Evolutionary conservation across 176 grass and related monocot genomes (phyloP).

Genomic region (Rhipidocladum racemiflorum): DNA sequence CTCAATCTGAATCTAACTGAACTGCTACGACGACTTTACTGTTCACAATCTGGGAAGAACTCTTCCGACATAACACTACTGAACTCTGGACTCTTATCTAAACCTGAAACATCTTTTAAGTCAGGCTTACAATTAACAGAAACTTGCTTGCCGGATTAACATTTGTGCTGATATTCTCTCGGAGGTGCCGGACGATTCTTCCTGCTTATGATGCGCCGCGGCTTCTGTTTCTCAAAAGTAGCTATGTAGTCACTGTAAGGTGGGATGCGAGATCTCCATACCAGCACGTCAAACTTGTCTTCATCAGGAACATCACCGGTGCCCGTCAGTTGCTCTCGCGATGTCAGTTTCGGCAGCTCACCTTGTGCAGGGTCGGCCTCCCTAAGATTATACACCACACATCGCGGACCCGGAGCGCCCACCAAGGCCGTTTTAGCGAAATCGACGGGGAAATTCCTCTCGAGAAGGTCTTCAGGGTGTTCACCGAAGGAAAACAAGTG

Average conservation of each 20-base stretch:
- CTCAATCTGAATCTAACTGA: too few species aligned
- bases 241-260: not conserved
- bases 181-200: not conserved
- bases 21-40: too few species aligned
- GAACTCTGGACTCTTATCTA: too few species aligned
- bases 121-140: too few species aligned
- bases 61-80: too few species aligned
- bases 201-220: not conserved
- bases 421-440: not conserved
- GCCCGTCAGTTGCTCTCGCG: not conserved
- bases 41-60: too few species aligned
- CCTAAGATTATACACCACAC: too few species aligned
- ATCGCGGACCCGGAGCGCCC: not conserved
- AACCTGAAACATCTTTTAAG: too few species aligned
- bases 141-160: too few species aligned
- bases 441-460: not conserved
- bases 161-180: too few species aligned
- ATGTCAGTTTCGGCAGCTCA: not conserved
- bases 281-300: not conserved
- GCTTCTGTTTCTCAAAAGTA: constrained; percentile 1
- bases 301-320: not conserved
- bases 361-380: too few species aligned
- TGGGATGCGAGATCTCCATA: constrained; percentile 11
- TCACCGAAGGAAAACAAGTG: not conserved
- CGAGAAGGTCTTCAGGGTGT: not conserved